Percentiles rank a stretch among this genome's conserved stretches.
Evolutionary conservation across 768 basidiomycete species (phyloP).

Genomic region (Russula brevipes): DNA sequence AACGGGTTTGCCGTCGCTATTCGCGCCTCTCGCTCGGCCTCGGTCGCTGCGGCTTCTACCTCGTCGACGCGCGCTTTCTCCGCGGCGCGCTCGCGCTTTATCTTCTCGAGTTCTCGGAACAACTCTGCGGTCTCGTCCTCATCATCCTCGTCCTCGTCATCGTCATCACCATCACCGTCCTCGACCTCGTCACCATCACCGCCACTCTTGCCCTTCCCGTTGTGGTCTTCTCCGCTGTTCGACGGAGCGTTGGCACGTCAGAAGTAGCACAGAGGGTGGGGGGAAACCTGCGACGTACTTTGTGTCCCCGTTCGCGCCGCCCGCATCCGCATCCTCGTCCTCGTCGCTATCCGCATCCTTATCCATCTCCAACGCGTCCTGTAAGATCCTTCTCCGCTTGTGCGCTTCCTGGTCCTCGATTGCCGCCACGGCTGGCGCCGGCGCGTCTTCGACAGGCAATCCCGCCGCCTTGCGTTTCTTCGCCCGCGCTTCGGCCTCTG

Average conservation of each 20-base stretch:
- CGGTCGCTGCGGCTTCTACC: constrained; percentile 59
- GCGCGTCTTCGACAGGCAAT: constrained; percentile 35
- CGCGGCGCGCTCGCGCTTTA: constrained; percentile 91
- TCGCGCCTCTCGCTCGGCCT: constrained; percentile 67
- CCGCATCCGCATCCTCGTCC: constrained; percentile 37
- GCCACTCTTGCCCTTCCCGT: constrained; percentile 34
- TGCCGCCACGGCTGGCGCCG: constrained; percentile 35
- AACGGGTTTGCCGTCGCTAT: constrained; percentile 86
- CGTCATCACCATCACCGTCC: constrained; percentile 46
- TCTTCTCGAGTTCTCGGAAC: constrained; percentile 95
- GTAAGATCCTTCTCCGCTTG: constrained; percentile 83
- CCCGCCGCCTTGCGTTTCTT: constrained; percentile 93
- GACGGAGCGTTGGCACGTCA: neutral
- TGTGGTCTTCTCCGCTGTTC: neutral
- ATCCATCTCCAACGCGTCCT: constrained; percentile 83
- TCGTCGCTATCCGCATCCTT: constrained; percentile 84
- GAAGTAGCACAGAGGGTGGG: too few relatives aligned
- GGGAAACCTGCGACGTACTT: neutral
- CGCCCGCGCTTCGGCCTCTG: constrained; percentile 82
- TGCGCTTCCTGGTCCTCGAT: constrained; percentile 56
- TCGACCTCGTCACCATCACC: constrained; percentile 38
- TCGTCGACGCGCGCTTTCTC: constrained; percentile 81
- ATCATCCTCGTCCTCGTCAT: constrained; percentile 55
- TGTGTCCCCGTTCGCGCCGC: constrained; percentile 18
- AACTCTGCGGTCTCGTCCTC: constrained; percentile 94